Evolutionary conservation across 106 monocot species (phyloP).

Genomic region (Allium sativum): DNA sequence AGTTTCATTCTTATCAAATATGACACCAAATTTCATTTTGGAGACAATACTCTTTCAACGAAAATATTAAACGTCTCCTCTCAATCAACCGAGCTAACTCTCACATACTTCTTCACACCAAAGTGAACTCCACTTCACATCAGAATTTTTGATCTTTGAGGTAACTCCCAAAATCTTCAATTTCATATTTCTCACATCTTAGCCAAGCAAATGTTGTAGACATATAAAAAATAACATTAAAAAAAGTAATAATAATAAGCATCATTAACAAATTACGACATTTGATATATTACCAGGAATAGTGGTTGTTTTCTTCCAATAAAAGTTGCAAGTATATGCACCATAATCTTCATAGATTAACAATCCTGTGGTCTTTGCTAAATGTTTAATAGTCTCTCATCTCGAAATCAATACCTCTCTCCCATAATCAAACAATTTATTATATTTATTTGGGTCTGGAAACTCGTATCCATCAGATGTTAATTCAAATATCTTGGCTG

Average conservation of each 20-base stretch:
- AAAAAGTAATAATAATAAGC: neutral
- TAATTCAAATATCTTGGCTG: slow-evolving; percentile 53
- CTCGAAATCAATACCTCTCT: slow-evolving; percentile 27
- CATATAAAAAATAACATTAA: neutral
- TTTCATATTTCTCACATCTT: slow-evolving; percentile 37
- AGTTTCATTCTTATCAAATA: no score
- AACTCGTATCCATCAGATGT: slow-evolving; percentile 52
- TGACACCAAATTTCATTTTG: slow-evolving; percentile 7
- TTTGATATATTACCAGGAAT: slow-evolving; percentile 40
- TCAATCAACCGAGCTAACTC: slow-evolving; percentile 72
- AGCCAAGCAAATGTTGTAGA: slow-evolving; percentile 81
- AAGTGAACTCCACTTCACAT: slow-evolving; percentile 50
- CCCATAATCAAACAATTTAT: slow-evolving; percentile 51
- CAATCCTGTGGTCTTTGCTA: slow-evolving; percentile 12
- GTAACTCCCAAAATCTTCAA: slow-evolving; percentile 30
- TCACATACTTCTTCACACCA: slow-evolving; percentile 35
- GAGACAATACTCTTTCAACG: slow-evolving; percentile 30
- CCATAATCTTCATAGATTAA: slow-evolving; percentile 63
- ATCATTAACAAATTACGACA: neutral
- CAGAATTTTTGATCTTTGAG: slow-evolving; percentile 32
- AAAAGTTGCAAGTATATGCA: slow-evolving; percentile 44
- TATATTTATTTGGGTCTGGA: neutral
- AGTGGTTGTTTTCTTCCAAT: slow-evolving; percentile 15
- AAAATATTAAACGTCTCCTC: slow-evolving; percentile 56
- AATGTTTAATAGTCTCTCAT: slow-evolving; percentile 49